A percentile compares a stretch with the other conserved stretches of the same genome.
phyloP scores from a whole-genome alignment of 2,329 filamentous ascomycete genomes.

The Xylariaceae sp. region DNA sequence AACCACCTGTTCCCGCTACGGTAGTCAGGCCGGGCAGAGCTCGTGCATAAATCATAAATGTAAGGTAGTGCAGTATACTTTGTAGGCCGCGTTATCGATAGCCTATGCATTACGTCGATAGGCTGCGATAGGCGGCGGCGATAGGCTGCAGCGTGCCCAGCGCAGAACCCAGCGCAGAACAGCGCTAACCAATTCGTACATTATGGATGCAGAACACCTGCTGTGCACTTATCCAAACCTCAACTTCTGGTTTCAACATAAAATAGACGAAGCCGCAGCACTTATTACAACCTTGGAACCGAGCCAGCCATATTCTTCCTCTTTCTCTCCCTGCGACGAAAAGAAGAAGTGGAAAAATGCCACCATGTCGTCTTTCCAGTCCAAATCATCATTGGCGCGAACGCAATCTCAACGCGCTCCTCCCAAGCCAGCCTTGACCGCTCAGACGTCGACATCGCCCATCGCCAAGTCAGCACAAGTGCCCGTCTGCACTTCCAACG shows the following conservation, averaged over 20 bases:
- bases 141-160: no score
- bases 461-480: slow-evolving; percentile 20
- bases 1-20: no score
- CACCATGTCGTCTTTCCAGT: slow-evolving; percentile 32
- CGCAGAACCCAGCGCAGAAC: no score
- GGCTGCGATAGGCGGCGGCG: neutral
- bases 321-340: neutral
- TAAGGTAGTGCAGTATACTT: no score
- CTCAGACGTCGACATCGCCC: slow-evolving; percentile 22
- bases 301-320: neutral
- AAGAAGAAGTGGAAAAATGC: slow-evolving; percentile 22
- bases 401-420: slow-evolving; percentile 30
- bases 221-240: no score
- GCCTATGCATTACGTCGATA: no score
- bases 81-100: no score
- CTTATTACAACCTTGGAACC: neutral
- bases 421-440: slow-evolving; percentile 31
- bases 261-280: neutral
- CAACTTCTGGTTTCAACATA: neutral
- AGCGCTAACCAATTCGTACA: no score
- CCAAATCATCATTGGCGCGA: slow-evolving; percentile 32
- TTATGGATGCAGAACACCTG: no score
- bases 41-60: no score
- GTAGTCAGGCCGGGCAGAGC: no score
- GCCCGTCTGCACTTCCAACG: slow-evolving; percentile 45